Base-by-base conservation (phyloP, 2,329 filamentous ascomycete genomes). In the Teratosphaeria nubilosa region DNA sequence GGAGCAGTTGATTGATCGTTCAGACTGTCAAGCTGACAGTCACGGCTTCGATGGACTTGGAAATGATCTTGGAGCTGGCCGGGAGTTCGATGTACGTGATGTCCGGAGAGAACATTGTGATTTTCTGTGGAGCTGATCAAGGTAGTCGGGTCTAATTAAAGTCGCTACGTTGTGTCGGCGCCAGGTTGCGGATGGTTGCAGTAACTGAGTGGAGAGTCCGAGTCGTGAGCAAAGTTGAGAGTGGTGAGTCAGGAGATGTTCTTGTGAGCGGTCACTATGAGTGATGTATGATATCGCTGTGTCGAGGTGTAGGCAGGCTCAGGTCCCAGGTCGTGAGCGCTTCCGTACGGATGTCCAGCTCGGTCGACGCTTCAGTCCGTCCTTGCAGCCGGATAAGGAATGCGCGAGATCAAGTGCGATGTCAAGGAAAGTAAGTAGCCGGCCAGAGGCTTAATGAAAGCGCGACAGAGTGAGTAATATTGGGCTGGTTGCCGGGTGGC, bases 31-130 rank as follows among this genome's bases (percentile, higher is more conserved):
- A 54, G 60, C 59, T 62, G 65, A 56, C 56, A 66, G 60, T 59
- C 51, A 57, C 51, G 56, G 63, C 59, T 60, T 60, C 60, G 63
- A 60, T 63, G 58, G 63, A 68, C 64, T 69, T 66, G 67, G 60
- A 58, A 45, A 56, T 59, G 60, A 63, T 60, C 61, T 60, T 60
- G 64, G 61, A 59, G 62, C 58, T 65, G 63, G 62, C 59, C 62
- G 65, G 56, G 59, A 57, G 56, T 60, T 61, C 56, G 51, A 60
- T 62, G 55, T 48, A 1, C 6, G n/a, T 62, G 59, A 60, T 57
- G 56, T 58, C 60, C 31, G 53, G 52, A 22, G 55, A n/a, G 32
- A 45, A 56, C 66, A 69, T 69, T 60, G 61, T 65, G 64, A 58
- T n/a, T 60, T 55, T 56, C 59, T 57, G 50, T 51, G 34, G 37